Conservation (phyloP, 176 grass and related monocot species). For the Secale cereale region DNA sequence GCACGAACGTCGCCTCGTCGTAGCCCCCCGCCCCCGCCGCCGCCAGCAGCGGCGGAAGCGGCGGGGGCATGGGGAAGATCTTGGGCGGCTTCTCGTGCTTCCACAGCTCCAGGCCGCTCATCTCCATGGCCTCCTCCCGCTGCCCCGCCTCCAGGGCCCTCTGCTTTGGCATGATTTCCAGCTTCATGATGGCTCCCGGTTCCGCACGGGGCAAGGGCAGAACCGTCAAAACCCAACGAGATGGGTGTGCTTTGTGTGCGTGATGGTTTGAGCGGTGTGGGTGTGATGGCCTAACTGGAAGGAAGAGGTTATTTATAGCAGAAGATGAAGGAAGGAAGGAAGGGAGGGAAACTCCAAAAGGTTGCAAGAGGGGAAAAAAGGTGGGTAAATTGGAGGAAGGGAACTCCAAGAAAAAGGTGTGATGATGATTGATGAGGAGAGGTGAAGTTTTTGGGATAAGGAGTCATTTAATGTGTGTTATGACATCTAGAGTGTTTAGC, state of each 20-base stretch:
- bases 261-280: conserved; percentile 9
- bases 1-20: conserved; percentile 40
- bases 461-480: background rate
- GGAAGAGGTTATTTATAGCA: conserved; percentile 38
- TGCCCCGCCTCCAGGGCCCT: conserved; percentile 49
- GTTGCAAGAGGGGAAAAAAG: background rate
- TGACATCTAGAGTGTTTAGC: background rate
- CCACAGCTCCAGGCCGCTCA: conserved; percentile 45
- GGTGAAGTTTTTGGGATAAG: conserved; percentile 27
- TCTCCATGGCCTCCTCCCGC: conserved; percentile 54
- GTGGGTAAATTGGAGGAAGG: background rate
- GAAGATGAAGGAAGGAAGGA: background rate
- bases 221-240: conserved; percentile 10
- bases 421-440: conserved; percentile 27
- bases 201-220: conserved; percentile 11
- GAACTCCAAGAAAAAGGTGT: background rate
- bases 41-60: background rate
- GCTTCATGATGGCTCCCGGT: conserved; percentile 28
- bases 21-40: background rate
- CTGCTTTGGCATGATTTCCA: conserved; percentile 54
- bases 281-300: background rate
- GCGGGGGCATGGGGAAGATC: conserved; percentile 20
- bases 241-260: conserved; percentile 13
- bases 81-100: conserved; percentile 39
- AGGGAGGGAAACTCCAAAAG: background rate